Evolutionary conservation across 1,284 basidiomycete genomes (phyloP).

Genomic region (Ceratobasidium sp.): DNA sequence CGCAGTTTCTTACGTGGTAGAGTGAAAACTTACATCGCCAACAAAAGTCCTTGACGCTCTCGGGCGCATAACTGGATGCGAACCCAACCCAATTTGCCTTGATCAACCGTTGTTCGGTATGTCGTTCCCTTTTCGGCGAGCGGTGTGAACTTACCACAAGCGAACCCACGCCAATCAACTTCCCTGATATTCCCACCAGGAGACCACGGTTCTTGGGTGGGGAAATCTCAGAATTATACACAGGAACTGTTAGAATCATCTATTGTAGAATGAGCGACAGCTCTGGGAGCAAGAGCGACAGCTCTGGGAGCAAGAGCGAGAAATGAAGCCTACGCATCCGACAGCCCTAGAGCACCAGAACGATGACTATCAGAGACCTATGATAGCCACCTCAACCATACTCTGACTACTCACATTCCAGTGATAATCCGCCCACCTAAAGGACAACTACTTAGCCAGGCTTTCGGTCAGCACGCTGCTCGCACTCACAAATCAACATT

Average conservation of each 20-base stretch:
- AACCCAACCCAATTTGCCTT: conserved; percentile 30
- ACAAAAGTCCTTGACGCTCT: conserved; percentile 15
- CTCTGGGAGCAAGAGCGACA: neutral
- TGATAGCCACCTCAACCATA: neutral
- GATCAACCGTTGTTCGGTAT: neutral
- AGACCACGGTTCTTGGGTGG: conserved; percentile 27
- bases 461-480: neutral
- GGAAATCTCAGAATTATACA: conserved; percentile 30
- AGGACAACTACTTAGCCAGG: neutral
- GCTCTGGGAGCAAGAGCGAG: too few species aligned
- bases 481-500: conserved; percentile 12
- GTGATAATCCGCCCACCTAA: conserved; percentile 27
- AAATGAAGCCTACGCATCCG: conserved; percentile 8
- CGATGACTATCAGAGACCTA: neutral
- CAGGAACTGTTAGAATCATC: conserved; percentile 28
- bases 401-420: conserved; percentile 8
- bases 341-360: conserved; percentile 10
- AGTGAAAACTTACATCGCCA: conserved; percentile 19
- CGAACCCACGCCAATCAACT: conserved; percentile 16
- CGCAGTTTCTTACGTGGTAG: neutral
- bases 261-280: neutral
- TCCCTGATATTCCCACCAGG: conserved; percentile 13
- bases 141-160: conserved; percentile 7
- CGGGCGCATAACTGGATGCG: conserved; percentile 23
- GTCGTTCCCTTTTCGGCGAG: neutral